Evolutionary conservation across 2,329 filamentous ascomycete genomes (phyloP), one percentile per base, ranked within the genome.

Genomic region (Fusarium clavum): DNA sequence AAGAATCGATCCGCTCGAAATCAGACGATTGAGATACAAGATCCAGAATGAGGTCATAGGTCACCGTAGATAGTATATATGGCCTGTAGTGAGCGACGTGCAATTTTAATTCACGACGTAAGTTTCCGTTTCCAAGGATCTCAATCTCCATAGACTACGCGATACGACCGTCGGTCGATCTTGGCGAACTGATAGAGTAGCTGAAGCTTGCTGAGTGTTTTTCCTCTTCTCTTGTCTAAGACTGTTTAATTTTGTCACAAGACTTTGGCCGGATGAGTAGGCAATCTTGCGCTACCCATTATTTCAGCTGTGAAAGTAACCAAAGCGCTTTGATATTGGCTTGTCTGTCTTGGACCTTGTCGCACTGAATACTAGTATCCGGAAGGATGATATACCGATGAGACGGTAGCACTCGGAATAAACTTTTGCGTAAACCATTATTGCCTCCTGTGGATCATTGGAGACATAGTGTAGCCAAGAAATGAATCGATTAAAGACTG

Each of bases 41-140:
- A 41, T 51, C 40, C 40, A 30, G 25, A 43, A 30, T 45, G 48
- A 66, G 48, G 52, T 64, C 52, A 66, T 54, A 24, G 27, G 46
- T 16, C 22, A n/a, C 11, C 18, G 22, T 24, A 27, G 45, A 38
- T 44, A 48, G 59, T 13, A 53, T 30, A 45, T 8, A 8, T 40
- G 30, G 41, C 29, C n/a, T 32, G 20, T 52, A 45, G 25, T 38
- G 38, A 40, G 32, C 46, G n/a, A 55, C 47, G 25, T 46, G 45
- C 20, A 52, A 56, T 61, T 48, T 56, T 20, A 34, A 40, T 32
- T 14, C 45, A 30, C 12, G 40, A 38, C 30, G 38, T 20, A 13
- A 57, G 29, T 43, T 46, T 52, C 22, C 29, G 18, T 30, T 38
- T 48, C 25, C 25, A 49, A 48, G 22, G 53, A 54, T 34, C 16